Evolutionary conservation across 208 protist species (phyloP).

Genomic region (Strigomonas galati): DNA sequence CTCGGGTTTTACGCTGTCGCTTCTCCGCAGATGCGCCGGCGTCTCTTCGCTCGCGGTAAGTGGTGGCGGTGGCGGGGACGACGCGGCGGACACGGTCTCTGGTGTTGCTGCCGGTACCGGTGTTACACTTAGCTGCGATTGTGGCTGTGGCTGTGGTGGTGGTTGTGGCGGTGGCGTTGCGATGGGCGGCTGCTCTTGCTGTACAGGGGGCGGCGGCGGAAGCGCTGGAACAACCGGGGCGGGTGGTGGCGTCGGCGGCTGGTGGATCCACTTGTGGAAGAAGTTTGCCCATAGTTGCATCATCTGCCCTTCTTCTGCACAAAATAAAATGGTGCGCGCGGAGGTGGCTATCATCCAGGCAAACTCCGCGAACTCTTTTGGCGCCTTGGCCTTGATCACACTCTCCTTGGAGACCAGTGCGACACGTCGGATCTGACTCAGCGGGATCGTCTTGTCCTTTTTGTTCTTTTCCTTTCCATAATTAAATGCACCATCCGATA

Average conservation of each 20-base stretch:
- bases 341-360: constrained; percentile 49
- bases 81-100: neutral
- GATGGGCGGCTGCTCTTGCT: no score
- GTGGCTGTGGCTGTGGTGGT: neutral
- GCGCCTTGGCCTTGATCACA: constrained; percentile 38
- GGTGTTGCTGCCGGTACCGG: neutral
- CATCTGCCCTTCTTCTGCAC: constrained; percentile 34
- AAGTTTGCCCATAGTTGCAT: constrained; percentile 42
- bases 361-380: constrained; percentile 29
- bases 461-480: constrained; percentile 38
- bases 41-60: neutral
- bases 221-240: no score
- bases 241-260: no score
- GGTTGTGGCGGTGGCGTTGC: no score
- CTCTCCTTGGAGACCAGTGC: constrained; percentile 21
- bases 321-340: constrained; percentile 41
- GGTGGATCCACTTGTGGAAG: neutral
- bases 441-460: constrained; percentile 44
- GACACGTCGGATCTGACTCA: constrained; percentile 36
- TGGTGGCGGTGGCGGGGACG: neutral
- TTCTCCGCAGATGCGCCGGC: neutral
- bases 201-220: no score
- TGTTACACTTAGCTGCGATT: no score
- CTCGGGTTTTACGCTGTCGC: neutral
- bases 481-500: constrained; percentile 38